Evolutionary conservation across 306 rosid genomes (phyloP), one percentile per base, ranked within the genome.

Genomic region (Ziziphus jujuba): DNA sequence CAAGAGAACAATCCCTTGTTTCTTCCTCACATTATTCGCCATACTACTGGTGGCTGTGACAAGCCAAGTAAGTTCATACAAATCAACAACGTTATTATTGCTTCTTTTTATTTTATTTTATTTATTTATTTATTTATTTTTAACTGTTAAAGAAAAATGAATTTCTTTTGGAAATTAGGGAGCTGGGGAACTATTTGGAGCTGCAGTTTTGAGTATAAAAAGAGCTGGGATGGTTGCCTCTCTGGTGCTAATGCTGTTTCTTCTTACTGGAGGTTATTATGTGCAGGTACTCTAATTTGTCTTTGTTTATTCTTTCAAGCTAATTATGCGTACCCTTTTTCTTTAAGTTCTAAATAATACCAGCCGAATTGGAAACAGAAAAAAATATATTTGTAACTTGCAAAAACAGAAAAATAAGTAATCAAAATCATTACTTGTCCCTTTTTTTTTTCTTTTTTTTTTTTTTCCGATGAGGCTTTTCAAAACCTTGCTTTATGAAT

Each of bases 151-250:
- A 3, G 56, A 59, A 36, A 21, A 73, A 53, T 59, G 16, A 56
- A 38, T 23, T 38, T 25, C 5, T 44, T 40, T 61, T 13, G 63
- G 45, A 8, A 72, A 55, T 55, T 22, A 90, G 98, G 96, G 98
- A 3, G 98, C 97, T 20, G 98, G 98, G 67, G 98, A 93, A 69
- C 62, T 90, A 6, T 88, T 93, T 80, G 98, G 98, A 80, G 97
- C 97, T 35, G 82, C 96, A 19, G 79, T 88, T 66, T 72, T 93
- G 87, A 90, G 96, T 72, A 81, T 86, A 31, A 81, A 78, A 84
- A 87, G 95, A 67, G 87, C 95, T 54, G 98, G 97, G 3, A 80
- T 82, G 77, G 84, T 81, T 71, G 97, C 98, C 54, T 81, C 98
- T 65, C 70, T 93, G 84, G 67, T 90, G 61, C 86, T 93, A 12